Evolutionary conservation across 2,329 filamentous ascomycete species (phyloP).

Genomic region (Cercospora brassicicola): DNA sequence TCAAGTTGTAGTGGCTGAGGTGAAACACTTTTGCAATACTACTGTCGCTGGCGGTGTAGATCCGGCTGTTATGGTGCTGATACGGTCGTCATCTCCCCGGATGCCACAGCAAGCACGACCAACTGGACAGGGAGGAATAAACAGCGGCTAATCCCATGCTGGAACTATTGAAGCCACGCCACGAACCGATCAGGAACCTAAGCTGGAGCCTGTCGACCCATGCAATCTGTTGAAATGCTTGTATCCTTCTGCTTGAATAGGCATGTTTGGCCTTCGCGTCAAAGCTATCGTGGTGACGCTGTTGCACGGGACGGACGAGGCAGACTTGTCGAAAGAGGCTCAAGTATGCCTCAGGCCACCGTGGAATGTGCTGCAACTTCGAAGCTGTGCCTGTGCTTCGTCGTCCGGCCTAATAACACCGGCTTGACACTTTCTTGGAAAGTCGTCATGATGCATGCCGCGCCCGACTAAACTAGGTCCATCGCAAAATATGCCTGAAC

Average conservation of each 20-base stretch:
- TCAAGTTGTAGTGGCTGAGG: background rate
- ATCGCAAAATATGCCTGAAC: background rate
- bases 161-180: background rate
- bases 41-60: background rate
- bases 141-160: background rate
- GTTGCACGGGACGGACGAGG: background rate
- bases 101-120: background rate
- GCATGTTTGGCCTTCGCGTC: background rate
- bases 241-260: background rate
- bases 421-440: conserved; percentile 1
- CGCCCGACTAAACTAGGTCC: background rate
- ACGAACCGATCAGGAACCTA: background rate
- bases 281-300: background rate
- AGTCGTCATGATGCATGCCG: conserved; percentile 5
- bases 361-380: background rate
- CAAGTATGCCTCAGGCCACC: background rate
- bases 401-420: conserved; percentile 2
- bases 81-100: background rate
- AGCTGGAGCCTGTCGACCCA: background rate
- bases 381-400: background rate
- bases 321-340: background rate
- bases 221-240: background rate
- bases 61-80: background rate
- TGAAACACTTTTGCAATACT: background rate
- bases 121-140: background rate